phyloP scores from a whole-genome alignment of 2,329 filamentous ascomycete genomes.

The Hypoxylon sp. region DNA sequence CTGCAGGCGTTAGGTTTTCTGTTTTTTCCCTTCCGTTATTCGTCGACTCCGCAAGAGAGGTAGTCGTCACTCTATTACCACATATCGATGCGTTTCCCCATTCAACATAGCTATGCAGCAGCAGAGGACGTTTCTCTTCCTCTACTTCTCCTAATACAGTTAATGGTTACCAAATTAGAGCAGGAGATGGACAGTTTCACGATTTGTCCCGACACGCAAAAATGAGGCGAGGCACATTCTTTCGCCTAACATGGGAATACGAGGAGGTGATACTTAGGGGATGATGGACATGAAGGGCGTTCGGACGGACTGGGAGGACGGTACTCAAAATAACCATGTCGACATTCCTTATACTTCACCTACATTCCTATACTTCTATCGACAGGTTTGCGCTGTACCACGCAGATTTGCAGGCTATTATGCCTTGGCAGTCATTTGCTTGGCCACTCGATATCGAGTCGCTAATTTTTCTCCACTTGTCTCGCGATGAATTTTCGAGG shows the following conservation, averaged over 20 bases:
- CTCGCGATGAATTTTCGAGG: slow-evolving; percentile 13
- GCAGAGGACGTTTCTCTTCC: background rate
- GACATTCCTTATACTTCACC: slow-evolving; percentile 2
- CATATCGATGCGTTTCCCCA: background rate
- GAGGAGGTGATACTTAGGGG: background rate
- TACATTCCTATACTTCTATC: slow-evolving; percentile 1
- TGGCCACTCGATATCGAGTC: background rate
- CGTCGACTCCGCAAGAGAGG: background rate
- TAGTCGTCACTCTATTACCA: background rate
- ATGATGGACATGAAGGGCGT: background rate
- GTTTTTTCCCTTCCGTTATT: slow-evolving; percentile 1
- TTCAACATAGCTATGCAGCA: background rate
- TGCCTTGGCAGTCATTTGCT: background rate
- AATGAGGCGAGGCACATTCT: background rate
- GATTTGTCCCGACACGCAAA: background rate
- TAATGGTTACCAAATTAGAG: background rate
- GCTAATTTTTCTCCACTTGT: background rate
- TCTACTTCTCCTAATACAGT: background rate
- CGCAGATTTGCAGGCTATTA: background rate
- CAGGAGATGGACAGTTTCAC: background rate
- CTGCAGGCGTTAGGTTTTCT: slow-evolving; percentile 10
- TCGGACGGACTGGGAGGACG: slow-evolving; percentile 1
- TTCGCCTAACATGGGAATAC: background rate
- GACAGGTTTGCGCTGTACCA: background rate
- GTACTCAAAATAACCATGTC: background rate